Conservation (phyloP, 2,329 filamentous ascomycete genomes). For the Xylaria sp. region DNA sequence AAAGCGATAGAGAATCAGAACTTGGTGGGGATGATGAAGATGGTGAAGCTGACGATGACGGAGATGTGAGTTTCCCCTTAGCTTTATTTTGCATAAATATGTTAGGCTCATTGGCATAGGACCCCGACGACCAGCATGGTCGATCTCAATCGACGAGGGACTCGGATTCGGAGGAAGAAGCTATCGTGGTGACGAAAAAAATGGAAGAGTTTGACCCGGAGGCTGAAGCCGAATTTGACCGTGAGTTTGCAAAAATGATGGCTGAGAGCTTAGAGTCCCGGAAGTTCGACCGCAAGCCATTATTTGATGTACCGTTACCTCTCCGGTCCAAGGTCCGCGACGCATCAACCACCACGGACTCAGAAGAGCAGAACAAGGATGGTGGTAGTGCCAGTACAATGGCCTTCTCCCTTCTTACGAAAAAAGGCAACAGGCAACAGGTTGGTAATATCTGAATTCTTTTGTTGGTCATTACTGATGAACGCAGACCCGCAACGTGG, state of each 20-base stretch:
- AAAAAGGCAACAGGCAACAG: constrained; percentile 95
- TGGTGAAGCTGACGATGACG: constrained; percentile 44
- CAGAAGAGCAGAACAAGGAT: constrained; percentile 53
- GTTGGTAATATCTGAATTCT: constrained; percentile 57
- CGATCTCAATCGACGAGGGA: constrained; percentile 61
- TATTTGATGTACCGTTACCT: constrained; percentile 97
- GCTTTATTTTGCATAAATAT: neutral
- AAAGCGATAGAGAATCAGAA: constrained; percentile 67
- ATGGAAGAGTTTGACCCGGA: constrained; percentile 93
- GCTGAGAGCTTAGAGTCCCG: constrained; percentile 94
- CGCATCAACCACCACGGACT: constrained; percentile 50
- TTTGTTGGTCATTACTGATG: constrained; percentile 32
- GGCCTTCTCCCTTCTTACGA: constrained; percentile 96
- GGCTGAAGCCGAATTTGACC: constrained; percentile 96
- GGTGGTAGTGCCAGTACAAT: constrained; percentile 71
- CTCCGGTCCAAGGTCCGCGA: constrained; percentile 80
- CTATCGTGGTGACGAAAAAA: constrained; percentile 90
- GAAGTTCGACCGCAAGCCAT: constrained; percentile 93
- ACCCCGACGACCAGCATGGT: constrained; percentile 56
- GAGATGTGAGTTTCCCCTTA: constrained; percentile 59
- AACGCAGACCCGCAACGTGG: constrained; percentile 84
- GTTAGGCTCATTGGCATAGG: constrained; percentile 49
- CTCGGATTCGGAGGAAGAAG: constrained; percentile 82
- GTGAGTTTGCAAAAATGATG: constrained; percentile 99
- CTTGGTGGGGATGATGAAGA: constrained; percentile 72